These are phyloP conservation scores for Ramaria rubella DNA, from an alignment of 768 basidiomycete genomes.

Conservation along the genomic window DNA sequence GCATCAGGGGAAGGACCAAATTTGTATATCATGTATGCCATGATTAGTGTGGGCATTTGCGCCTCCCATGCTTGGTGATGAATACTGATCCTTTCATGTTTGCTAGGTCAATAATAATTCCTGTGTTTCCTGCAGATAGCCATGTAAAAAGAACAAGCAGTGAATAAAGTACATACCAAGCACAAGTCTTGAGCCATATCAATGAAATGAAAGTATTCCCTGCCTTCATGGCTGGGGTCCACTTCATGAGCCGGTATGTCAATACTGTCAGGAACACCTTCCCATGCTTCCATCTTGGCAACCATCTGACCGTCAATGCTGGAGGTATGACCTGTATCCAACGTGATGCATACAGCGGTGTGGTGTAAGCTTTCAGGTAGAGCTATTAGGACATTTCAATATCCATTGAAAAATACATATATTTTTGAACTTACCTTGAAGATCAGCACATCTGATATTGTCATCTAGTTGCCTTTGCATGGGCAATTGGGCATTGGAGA, in stretches of 20 bases:
- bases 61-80: not conserved
- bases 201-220: conserved; percentile 1
- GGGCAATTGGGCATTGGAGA: not conserved
- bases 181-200: not conserved
- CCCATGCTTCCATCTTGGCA: not conserved
- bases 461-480: not conserved
- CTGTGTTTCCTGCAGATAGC: not conserved
- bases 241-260: not conserved
- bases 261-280: not conserved
- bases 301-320: not conserved
- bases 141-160: not conserved
- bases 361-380: not conserved
- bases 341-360: not conserved
- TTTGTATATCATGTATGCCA: not conserved
- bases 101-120: not conserved
- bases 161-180: not conserved
- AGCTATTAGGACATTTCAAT: not conserved
- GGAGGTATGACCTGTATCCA: not conserved
- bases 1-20: not conserved
- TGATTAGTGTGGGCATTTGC: not conserved
- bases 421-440: not conserved
- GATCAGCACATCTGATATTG: not conserved
- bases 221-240: not conserved
- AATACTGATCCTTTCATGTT: not conserved
- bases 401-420: not conserved